Percentiles rank a stretch among this genome's conserved stretches.
Conservation (phyloP, 2,329 filamentous ascomycete species). For the Fusarium ambrosium region DNA sequence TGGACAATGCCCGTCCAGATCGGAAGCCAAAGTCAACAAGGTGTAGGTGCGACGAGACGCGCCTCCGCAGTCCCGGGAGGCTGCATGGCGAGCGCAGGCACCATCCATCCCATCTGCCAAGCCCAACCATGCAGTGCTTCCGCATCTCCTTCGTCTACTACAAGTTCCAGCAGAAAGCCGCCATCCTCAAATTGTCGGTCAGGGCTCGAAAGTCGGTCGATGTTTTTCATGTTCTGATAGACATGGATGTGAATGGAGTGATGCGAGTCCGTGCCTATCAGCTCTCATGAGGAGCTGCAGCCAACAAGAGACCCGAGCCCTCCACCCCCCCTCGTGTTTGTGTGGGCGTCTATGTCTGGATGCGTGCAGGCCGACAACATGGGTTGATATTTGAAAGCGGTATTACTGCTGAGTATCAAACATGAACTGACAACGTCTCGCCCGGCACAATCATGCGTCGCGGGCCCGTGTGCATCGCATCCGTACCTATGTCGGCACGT, state of each 20-base stretch:
- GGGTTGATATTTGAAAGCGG: slow-evolving; percentile 31
- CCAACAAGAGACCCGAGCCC: slow-evolving; percentile 30
- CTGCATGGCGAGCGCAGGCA: slow-evolving; percentile 34
- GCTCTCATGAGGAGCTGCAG: slow-evolving; percentile 35
- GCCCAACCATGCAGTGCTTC: slow-evolving; percentile 24
- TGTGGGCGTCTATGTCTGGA: slow-evolving; percentile 19
- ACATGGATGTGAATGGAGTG: slow-evolving; percentile 39
- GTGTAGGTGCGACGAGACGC: slow-evolving; percentile 21
- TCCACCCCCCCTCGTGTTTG: slow-evolving; percentile 22
- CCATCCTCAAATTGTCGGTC: slow-evolving; percentile 37
- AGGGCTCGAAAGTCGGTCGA: slow-evolving; percentile 33
- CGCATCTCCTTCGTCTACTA: slow-evolving; percentile 12
- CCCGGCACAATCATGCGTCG: slow-evolving; percentile 32
- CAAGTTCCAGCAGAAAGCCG: slow-evolving; percentile 14
- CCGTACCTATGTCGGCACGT: neutral
- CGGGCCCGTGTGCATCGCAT: slow-evolving; percentile 15
- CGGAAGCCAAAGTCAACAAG: slow-evolving; percentile 34
- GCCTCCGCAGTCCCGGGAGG: slow-evolving; percentile 38
- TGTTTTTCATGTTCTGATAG: slow-evolving; percentile 38
- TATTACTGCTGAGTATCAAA: slow-evolving; percentile 30
- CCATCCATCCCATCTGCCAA: slow-evolving; percentile 6
- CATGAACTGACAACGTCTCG: slow-evolving; percentile 31
- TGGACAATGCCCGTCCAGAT: slow-evolving; percentile 40
- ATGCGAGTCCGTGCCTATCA: slow-evolving; percentile 39
- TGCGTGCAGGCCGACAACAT: slow-evolving; percentile 22